Percentiles rank a stretch among this genome's conserved stretches.
Evolutionary conservation across 2,329 filamentous ascomycete genomes (phyloP).

Genomic region (Myriosclerotinia duriaeana): DNA sequence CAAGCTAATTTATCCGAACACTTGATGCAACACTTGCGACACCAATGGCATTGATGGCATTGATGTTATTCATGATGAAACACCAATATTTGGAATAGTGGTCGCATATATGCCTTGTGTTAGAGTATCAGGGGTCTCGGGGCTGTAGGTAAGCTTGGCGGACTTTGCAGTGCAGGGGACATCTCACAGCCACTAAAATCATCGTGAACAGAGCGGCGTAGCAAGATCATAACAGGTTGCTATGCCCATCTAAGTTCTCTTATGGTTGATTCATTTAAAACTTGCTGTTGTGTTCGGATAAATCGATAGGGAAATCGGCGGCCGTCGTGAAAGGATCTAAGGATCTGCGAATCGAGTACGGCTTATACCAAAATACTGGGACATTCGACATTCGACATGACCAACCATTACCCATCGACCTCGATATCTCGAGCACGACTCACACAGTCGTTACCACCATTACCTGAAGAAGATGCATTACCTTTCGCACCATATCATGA

Average conservation of each 20-base stretch:
- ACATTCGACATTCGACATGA: slow-evolving; percentile 25
- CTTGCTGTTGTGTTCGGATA: slow-evolving; percentile 8
- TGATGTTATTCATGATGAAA: slow-evolving; percentile 18
- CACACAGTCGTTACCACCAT: slow-evolving; percentile 33
- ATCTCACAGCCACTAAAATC: slow-evolving; percentile 17
- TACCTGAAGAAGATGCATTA: slow-evolving; percentile 27
- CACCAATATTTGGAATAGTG: slow-evolving; percentile 14
- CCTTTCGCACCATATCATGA: slow-evolving; percentile 33
- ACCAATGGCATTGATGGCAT: background rate
- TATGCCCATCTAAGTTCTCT: slow-evolving; percentile 4
- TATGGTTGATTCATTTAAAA: slow-evolving; percentile 2
- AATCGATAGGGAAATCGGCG: slow-evolving; percentile 10
- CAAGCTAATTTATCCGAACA: slow-evolving; percentile 6
- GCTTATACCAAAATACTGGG: slow-evolving; percentile 5
- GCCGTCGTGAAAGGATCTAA: slow-evolving; percentile 16
- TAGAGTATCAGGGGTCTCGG: slow-evolving; percentile 14
- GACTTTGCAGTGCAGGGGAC: slow-evolving; percentile 1
- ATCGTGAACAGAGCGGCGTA: slow-evolving; percentile 18
- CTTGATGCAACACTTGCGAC: slow-evolving; percentile 13
- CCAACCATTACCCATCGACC: slow-evolving; percentile 27
- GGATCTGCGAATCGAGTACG: slow-evolving; percentile 18
- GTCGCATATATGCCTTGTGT: slow-evolving; percentile 12
- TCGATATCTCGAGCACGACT: slow-evolving; percentile 32
- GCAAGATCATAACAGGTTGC: slow-evolving; percentile 14
- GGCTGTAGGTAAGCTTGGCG: slow-evolving; percentile 12